Percentiles rank a stretch among this genome's conserved stretches.
Evolutionary conservation across 768 basidiomycete genomes (phyloP).

Genomic region (Russula emetica): DNA sequence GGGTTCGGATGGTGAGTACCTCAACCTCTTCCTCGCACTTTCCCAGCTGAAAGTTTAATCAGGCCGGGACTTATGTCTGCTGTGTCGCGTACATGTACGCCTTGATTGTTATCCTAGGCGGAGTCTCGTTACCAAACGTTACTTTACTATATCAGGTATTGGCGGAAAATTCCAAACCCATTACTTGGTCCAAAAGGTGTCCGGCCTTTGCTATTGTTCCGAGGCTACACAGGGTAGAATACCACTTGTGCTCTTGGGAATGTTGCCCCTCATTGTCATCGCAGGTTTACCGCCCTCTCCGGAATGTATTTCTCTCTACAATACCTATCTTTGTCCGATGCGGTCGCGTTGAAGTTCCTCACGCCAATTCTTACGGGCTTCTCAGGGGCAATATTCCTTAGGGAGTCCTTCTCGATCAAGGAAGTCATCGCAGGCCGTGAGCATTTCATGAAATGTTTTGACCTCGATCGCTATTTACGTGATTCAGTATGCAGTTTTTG

Average conservation of each 20-base stretch:
- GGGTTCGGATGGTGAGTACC: conserved; percentile 52
- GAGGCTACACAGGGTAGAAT: conserved; percentile 60
- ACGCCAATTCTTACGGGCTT: conserved; percentile 61
- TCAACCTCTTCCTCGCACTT: neutral
- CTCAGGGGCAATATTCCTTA: conserved; percentile 55
- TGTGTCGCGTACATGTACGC: conserved; percentile 49
- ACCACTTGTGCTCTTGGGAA: neutral
- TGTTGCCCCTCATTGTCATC: neutral
- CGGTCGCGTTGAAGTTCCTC: conserved; percentile 73
- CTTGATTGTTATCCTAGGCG: neutral
- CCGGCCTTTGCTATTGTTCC: conserved; percentile 48
- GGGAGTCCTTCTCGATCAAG: conserved; percentile 52
- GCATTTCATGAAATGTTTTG: conserved; percentile 11
- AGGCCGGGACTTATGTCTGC: conserved; percentile 51
- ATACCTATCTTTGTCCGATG: conserved; percentile 75
- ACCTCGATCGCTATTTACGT: neutral
- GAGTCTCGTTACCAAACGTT: neutral
- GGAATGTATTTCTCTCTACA: conserved; percentile 67
- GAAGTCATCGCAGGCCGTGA: conserved; percentile 55
- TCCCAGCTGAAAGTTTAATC: neutral
- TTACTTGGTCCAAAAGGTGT: conserved; percentile 67
- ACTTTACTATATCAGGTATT: conserved; percentile 33
- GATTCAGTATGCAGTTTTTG: conserved; percentile 55
- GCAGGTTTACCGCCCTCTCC: conserved; percentile 67
- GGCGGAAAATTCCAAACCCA: conserved; percentile 49